Base-by-base conservation (phyloP, 306 rosid species). In the Sophora flavescens region DNA sequence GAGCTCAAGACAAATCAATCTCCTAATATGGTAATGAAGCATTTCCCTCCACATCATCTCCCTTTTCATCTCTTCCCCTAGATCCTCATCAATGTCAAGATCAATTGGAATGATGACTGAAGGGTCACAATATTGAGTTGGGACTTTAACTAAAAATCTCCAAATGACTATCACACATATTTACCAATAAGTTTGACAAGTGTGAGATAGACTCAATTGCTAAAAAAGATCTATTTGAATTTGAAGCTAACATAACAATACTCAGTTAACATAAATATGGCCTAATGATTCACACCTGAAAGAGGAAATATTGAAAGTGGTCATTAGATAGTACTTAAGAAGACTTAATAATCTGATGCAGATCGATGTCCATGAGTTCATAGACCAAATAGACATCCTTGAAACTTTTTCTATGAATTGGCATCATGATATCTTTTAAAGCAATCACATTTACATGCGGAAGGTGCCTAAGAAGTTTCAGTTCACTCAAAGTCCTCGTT, bases 341-440 rank as follows among this genome's bases (percentile, higher is more conserved):
- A 4, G 92, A 90, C 77, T 83, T 84, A 6, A 88, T 86, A 72
- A 90, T 88, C 35, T 86, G 91, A 70, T 86, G 84, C 28, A 90
- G 88, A 83, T 90, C 96, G 2, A 88, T 88, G 45, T 88, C 92
- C 96, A 90, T 90, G 14, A 90, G 96, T 79, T 90, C 96, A 50
- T 88, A 90, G 69, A 90, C 92, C 66, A 90, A 87, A 62, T 90
- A 88, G 8, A 90, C 87, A 71, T 90, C 92, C 80, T 69, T 86
- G 73, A 86, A 90, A 57, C 75, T 84, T 17, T 73, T 69, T 74
- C 84, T 70, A 41, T 86, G 88, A 32, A 76, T 61, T 8, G 91
- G 88, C 87, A 88, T 70, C 92, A 90, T 88, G 38, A 88, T 87
- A 80, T 90, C 96, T 83, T 88, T 88, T 67, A 88, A 69, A 69